Base-by-base conservation (phyloP, 169 alveolate species). In the Plasmodium cynomolgi region DNA sequence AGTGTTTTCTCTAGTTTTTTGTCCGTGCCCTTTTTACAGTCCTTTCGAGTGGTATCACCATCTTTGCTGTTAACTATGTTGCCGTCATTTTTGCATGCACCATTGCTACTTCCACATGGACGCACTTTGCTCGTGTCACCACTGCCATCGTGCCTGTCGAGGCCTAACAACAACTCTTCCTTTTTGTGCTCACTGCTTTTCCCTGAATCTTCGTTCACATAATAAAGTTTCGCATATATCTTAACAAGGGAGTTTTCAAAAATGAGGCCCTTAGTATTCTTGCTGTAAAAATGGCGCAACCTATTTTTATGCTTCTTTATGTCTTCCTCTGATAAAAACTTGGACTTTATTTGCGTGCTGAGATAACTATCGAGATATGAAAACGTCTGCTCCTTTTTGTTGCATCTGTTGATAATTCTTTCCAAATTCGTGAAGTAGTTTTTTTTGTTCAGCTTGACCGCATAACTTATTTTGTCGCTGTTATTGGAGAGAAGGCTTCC, bases 231-330 rank as follows among this genome's bases (percentile, higher is more conserved):
- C 1, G 90, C 91, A 79, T 90, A 90, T n/a, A 90, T 44, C 54
- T 90, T 80, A 62, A 90, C 54, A 90, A 90, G 62, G 41, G 72
- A 20, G 44, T 90, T 90, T 90, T 90, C 75, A 80, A 90, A 90
- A 79, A 90, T 90, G 0, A 90, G 1, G 0, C 90, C 94, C 39
- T 90, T 90, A 4, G 68, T 79, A 81, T 90, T 90, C 72, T 90
- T 79, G 2, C 37, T 58, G 77, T 90, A 90, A 90, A 80, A 90
- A 26, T 39, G n/a, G 68, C 83, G 71, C 72, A 90, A 26, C 41
- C 47, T 44, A 23, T 41, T 79, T 62, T 79, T 90, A 90, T 90
- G 94, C 20, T 90, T 62, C 44, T 80, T 90, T 23, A 90, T 80
- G 5, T 90, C 94, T 4, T 90, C 85, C 1, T 90, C 71, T n/a